These are phyloP conservation scores for Madurella mycetomatis DNA, from an alignment of 2,329 filamentous ascomycete species.

Conservation along the genomic window DNA sequence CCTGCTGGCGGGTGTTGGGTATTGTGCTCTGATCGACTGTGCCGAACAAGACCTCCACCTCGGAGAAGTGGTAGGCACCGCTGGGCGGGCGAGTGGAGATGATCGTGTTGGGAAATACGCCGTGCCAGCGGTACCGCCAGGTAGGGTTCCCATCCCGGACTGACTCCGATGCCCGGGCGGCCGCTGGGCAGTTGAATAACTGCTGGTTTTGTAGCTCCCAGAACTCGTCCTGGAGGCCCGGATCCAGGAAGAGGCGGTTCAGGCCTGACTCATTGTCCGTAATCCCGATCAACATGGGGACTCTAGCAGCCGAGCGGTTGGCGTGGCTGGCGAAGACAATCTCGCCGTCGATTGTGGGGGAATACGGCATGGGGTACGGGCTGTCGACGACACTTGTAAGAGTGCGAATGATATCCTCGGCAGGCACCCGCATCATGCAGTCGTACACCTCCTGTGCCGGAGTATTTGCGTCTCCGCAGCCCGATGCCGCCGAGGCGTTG, in stretches of 20 bases:
- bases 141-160: conserved; percentile 28
- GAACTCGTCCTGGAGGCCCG: not conserved
- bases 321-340: conserved; percentile 13
- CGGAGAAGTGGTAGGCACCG: conserved; percentile 34
- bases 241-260: conserved; percentile 14
- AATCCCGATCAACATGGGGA: conserved; percentile 16
- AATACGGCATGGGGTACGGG: conserved; percentile 32
- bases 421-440: conserved; percentile 34
- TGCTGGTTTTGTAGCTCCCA: not conserved
- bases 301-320: not conserved
- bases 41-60: conserved; percentile 21
- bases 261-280: conserved; percentile 15
- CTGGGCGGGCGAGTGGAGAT: conserved; percentile 27
- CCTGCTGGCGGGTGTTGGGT: conserved; percentile 27
- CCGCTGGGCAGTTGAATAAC: conserved; percentile 33
- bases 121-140: conserved; percentile 37
- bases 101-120: conserved; percentile 33
- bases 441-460: conserved; percentile 31
- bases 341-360: conserved; percentile 37
- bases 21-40: conserved; percentile 11
- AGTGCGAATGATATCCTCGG: conserved; percentile 31
- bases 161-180: conserved; percentile 26
- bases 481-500: conserved; percentile 34
- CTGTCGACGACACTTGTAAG: conserved; percentile 14
- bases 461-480: conserved; percentile 33